phyloP scores from a whole-genome alignment of 257 asterid genomes.

The Cinchona pubescens region DNA sequence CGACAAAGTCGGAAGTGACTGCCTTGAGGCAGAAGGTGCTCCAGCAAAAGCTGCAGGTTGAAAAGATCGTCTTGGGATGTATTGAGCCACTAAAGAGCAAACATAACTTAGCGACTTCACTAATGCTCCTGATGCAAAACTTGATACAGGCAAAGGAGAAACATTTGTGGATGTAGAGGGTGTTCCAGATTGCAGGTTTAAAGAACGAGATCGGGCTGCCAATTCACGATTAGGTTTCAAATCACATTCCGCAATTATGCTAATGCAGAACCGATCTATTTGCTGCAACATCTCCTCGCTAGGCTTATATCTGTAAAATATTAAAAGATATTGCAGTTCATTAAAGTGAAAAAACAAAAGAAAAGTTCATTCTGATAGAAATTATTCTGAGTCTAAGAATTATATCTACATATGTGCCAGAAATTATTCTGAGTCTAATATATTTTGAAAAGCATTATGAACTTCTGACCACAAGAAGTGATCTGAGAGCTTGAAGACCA shows the following conservation, averaged over 20 bases:
- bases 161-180: constrained; percentile 50
- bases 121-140: constrained; percentile 84
- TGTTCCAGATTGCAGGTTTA: constrained; percentile 55
- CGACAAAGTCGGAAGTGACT: constrained; percentile 81
- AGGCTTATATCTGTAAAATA: constrained; percentile 83
- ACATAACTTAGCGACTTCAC: constrained; percentile 90
- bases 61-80: constrained; percentile 89
- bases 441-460: neutral
- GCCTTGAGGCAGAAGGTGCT: constrained; percentile 82
- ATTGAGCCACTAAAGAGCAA: constrained; percentile 88
- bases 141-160: constrained; percentile 80
- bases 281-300: constrained; percentile 91
- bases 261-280: constrained; percentile 85
- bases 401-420: neutral
- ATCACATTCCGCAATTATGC: constrained; percentile 89
- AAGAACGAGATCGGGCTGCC: constrained; percentile 69
- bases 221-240: constrained; percentile 63
- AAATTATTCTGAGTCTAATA: neutral
- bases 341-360: neutral
- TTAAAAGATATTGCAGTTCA: constrained; percentile 7
- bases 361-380: neutral
- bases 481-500: neutral
- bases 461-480: neutral
- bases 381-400: neutral
- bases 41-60: constrained; percentile 98